phyloP scores from a whole-genome alignment of 2,329 filamentous ascomycete genomes.

The Akanthomyces muscarius region DNA sequence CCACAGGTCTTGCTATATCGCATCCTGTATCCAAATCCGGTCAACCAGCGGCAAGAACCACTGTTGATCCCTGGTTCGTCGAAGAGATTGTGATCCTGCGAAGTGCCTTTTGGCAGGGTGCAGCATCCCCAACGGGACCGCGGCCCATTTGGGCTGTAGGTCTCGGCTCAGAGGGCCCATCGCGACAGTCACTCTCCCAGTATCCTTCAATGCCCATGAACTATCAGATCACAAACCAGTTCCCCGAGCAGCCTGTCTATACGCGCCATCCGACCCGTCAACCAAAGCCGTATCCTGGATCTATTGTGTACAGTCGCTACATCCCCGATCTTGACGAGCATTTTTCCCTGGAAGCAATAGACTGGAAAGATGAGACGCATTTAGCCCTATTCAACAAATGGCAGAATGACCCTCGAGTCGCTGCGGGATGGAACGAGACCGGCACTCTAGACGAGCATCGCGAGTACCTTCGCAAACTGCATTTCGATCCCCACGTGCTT shows the following conservation, averaged over 20 bases:
- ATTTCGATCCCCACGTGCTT: constrained; percentile 65
- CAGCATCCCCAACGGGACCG: constrained; percentile 59
- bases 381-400: constrained; percentile 66
- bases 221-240: constrained; percentile 35
- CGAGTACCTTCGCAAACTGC: constrained; percentile 61
- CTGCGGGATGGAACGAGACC: constrained; percentile 72
- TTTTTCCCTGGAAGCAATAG: constrained; percentile 67
- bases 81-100: constrained; percentile 41
- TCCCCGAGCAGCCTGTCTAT: constrained; percentile 29
- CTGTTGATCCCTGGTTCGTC: constrained; percentile 19
- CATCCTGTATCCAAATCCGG: constrained; percentile 27
- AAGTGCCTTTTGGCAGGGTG: constrained; percentile 62
- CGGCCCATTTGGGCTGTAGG: constrained; percentile 49
- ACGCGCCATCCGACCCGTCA: constrained; percentile 63
- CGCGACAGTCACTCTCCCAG: constrained; percentile 31
- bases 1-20: constrained; percentile 16
- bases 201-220: constrained; percentile 39
- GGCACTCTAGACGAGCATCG: constrained; percentile 69
- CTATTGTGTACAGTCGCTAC: constrained; percentile 69
- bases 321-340: constrained; percentile 68
- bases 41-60: constrained; percentile 25
- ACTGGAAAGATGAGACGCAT: constrained; percentile 59
- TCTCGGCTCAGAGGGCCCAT: constrained; percentile 40
- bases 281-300: constrained; percentile 62
- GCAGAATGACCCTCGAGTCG: constrained; percentile 77